These are phyloP conservation scores for Kluyveromyces aestuarii DNA, from an alignment of 805 yeast species.

Conservation along the genomic window DNA sequence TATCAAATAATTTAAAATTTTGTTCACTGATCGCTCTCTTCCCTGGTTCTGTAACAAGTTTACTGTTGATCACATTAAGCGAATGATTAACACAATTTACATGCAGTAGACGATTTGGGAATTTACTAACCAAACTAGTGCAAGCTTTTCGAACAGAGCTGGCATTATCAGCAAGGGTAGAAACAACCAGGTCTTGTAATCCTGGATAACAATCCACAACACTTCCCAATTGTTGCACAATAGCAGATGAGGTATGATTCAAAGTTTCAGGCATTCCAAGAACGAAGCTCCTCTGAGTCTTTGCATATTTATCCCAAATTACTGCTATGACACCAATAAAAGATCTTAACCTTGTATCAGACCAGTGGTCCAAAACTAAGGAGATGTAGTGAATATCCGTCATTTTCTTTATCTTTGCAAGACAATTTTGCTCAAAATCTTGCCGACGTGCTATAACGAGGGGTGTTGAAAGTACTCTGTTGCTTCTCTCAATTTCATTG, in stretches of 20 bases:
- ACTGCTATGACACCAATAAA: slow-evolving; percentile 2
- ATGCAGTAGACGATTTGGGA: not conserved
- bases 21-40: not conserved
- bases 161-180: slow-evolving; percentile 1
- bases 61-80: slow-evolving; percentile 1
- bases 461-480: slow-evolving; percentile 1
- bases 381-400: not conserved
- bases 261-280: slow-evolving; percentile 2
- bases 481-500: not conserved
- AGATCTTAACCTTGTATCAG: slow-evolving; percentile 1
- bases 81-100: slow-evolving; percentile 2
- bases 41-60: slow-evolving; percentile 1
- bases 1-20: not conserved
- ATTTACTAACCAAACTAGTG: not conserved
- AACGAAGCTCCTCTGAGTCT: slow-evolving; percentile 2
- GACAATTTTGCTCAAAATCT: slow-evolving; percentile 2
- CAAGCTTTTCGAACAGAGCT: slow-evolving; percentile 2
- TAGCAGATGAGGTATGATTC: slow-evolving; percentile 1
- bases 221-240: not conserved
- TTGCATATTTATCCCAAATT: slow-evolving; percentile 1
- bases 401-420: not conserved
- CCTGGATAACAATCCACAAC: not conserved
- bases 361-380: slow-evolving; percentile 3
- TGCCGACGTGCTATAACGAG: not conserved
- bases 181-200: not conserved